Percentiles rank a stretch among this genome's conserved stretches.
Evolutionary conservation across 768 basidiomycete genomes (phyloP).

Genomic region (Panus rudis): DNA sequence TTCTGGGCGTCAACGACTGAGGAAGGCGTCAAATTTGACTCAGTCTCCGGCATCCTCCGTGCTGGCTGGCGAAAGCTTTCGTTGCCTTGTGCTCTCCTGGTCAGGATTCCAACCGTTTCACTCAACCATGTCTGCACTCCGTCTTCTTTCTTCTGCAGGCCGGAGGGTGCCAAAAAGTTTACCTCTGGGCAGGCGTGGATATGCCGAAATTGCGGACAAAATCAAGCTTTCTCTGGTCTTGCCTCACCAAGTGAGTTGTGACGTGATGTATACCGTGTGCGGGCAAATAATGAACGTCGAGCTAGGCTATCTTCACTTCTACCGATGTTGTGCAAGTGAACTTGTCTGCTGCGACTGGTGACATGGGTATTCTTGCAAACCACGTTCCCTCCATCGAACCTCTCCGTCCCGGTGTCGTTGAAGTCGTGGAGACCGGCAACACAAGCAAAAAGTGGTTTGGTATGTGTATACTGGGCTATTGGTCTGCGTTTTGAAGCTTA

Average conservation of each 20-base stretch:
- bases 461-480: conserved; percentile 32
- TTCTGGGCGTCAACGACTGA: no score
- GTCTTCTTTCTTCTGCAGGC: conserved; percentile 58
- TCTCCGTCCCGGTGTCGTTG: conserved; percentile 88
- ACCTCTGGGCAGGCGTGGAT: conserved; percentile 61
- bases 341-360: conserved; percentile 86
- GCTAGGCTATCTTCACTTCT: conserved; percentile 83
- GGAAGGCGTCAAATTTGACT: no score
- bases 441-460: conserved; percentile 95
- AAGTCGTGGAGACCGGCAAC: conserved; percentile 80
- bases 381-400: conserved; percentile 98
- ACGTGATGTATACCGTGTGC: background rate
- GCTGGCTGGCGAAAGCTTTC: no score
- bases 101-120: no score
- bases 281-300: background rate
- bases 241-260: conserved; percentile 87
- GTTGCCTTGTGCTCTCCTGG: no score
- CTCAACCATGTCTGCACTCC: conserved; percentile 76
- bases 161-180: conserved; percentile 50
- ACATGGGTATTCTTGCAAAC: conserved; percentile 99
- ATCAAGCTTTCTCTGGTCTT: conserved; percentile 90
- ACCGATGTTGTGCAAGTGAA: conserved; percentile 94
- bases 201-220: conserved; percentile 88
- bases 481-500: background rate
- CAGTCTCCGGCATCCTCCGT: no score